phyloP scores from a whole-genome alignment of 1,284 basidiomycete genomes.

The Schizopora paradoxa region DNA sequence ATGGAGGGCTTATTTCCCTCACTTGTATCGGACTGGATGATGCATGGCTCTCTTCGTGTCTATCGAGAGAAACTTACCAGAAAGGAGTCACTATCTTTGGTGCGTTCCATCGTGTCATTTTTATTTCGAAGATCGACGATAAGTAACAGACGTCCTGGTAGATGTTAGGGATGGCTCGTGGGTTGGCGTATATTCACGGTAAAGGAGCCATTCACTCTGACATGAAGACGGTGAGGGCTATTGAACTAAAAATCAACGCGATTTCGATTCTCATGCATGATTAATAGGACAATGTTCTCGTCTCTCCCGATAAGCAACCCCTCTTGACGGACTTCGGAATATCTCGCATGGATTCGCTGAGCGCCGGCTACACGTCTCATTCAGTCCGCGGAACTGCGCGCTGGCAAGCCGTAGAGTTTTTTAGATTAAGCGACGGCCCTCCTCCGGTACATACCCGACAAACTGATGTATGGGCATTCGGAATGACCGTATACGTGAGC shows the following conservation, averaged over 20 bases:
- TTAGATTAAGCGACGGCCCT: neutral
- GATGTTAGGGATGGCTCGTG: slow-evolving; percentile 2
- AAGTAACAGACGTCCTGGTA: neutral
- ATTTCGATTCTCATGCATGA: neutral
- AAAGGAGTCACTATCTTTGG: slow-evolving; percentile 1
- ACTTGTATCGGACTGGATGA: slow-evolving; percentile 17
- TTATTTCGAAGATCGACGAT: no score
- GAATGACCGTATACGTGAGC: slow-evolving; percentile 11
- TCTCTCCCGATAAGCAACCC: slow-evolving; percentile 1
- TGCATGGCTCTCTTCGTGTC: slow-evolving; percentile 7
- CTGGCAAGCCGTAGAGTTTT: slow-evolving; percentile 6
- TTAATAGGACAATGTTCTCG: slow-evolving; percentile 9
- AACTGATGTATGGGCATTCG: slow-evolving; percentile 13
- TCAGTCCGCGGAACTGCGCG: slow-evolving; percentile 5
- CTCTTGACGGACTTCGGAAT: neutral
- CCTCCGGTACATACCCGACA: slow-evolving; percentile 1
- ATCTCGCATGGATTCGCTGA: neutral
- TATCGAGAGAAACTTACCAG: slow-evolving; percentile 4
- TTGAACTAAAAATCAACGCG: neutral
- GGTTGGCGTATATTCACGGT: slow-evolving; percentile 2
- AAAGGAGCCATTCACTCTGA: slow-evolving; percentile 12
- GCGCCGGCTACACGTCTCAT: slow-evolving; percentile 1
- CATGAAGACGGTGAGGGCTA: slow-evolving; percentile 10
- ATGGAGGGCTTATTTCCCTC: slow-evolving; percentile 9
- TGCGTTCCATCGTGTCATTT: no score